These are phyloP conservation scores for Euclidium syriacum DNA, from an alignment of 345 rosid genomes.

Conservation along the genomic window DNA sequence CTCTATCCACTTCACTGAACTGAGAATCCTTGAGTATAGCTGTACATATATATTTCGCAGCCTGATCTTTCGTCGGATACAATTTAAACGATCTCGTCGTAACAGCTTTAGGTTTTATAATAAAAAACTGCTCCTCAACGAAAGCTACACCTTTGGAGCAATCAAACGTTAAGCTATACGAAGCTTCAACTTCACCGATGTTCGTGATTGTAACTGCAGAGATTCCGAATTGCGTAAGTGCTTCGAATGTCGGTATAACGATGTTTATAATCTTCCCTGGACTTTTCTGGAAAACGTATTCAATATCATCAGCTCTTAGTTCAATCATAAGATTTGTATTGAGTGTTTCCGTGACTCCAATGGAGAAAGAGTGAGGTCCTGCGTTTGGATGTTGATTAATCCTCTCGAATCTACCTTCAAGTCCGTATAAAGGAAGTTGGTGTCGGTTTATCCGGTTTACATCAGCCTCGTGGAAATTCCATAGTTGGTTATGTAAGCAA, in stretches of 20 bases:
- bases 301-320: slow-evolving; percentile 88
- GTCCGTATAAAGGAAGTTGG: slow-evolving; percentile 72
- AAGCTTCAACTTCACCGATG: slow-evolving; percentile 87
- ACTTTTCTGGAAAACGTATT: slow-evolving; percentile 75
- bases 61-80: slow-evolving; percentile 77
- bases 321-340: slow-evolving; percentile 82
- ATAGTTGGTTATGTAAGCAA: slow-evolving; percentile 91
- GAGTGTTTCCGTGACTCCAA: slow-evolving; percentile 85
- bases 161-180: slow-evolving; percentile 86
- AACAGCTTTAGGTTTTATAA: slow-evolving; percentile 65
- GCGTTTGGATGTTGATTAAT: slow-evolving; percentile 89
- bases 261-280: slow-evolving; percentile 76
- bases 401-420: slow-evolving; percentile 85
- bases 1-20: slow-evolving; percentile 81
- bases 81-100: slow-evolving; percentile 64
- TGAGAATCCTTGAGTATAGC: slow-evolving; percentile 86
- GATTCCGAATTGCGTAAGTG: slow-evolving; percentile 81
- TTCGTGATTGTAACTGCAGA: slow-evolving; percentile 67
- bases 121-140: slow-evolving; percentile 91
- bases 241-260: slow-evolving; percentile 78
- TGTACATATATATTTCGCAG: slow-evolving; percentile 68
- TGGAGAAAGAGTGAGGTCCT: slow-evolving; percentile 84
- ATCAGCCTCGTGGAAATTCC: slow-evolving; percentile 90
- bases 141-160: slow-evolving; percentile 74
- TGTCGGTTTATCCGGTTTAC: slow-evolving; percentile 52